Conservation (phyloP, 768 basidiomycete species). For the Boletus sp. region DNA sequence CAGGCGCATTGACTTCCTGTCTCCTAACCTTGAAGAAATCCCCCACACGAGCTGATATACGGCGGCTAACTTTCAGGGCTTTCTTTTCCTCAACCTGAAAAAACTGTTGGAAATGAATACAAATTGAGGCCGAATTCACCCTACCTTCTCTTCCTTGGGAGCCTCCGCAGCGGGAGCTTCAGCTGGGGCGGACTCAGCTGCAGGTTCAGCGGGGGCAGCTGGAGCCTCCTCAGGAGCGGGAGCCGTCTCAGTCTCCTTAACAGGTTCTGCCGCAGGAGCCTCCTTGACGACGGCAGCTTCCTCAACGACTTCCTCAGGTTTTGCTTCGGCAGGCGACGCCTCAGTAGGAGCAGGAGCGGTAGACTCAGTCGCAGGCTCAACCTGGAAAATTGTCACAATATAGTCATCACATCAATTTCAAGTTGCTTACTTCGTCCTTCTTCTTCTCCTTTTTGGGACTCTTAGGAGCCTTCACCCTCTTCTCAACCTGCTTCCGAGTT, state of each 20-base stretch:
- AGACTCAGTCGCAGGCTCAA: conserved; percentile 31
- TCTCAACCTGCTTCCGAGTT: conserved; percentile 51
- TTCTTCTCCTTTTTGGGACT: conserved; percentile 83
- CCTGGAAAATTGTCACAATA: conserved; percentile 16
- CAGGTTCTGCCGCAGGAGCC: conserved; percentile 47
- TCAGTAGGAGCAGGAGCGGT: conserved; percentile 36
- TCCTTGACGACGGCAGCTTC: conserved; percentile 37
- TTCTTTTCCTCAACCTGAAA: conserved; percentile 47
- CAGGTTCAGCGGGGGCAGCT: conserved; percentile 28
- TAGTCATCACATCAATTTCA: not conserved
- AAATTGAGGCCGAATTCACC: not conserved
- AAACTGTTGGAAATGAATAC: not conserved
- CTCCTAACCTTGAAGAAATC: conserved; percentile 81
- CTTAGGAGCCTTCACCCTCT: conserved; percentile 61
- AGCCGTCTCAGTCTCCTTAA: conserved; percentile 63
- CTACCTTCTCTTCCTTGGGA: conserved; percentile 63
- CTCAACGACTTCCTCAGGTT: conserved; percentile 39
- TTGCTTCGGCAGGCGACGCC: conserved; percentile 32
- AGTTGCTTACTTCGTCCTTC: conserved; percentile 60
- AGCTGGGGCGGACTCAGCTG: conserved; percentile 30
- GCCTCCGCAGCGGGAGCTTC: conserved; percentile 38
- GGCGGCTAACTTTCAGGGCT: conserved; percentile 69
- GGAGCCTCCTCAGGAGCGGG: conserved; percentile 22
- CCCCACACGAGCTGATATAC: conserved; percentile 78
- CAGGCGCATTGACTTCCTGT: conserved; percentile 59